Evolutionary conservation across 768 basidiomycete genomes (phyloP), one percentile per base, ranked within the genome.

Genomic region (Termitomyces bulborhizus): DNA sequence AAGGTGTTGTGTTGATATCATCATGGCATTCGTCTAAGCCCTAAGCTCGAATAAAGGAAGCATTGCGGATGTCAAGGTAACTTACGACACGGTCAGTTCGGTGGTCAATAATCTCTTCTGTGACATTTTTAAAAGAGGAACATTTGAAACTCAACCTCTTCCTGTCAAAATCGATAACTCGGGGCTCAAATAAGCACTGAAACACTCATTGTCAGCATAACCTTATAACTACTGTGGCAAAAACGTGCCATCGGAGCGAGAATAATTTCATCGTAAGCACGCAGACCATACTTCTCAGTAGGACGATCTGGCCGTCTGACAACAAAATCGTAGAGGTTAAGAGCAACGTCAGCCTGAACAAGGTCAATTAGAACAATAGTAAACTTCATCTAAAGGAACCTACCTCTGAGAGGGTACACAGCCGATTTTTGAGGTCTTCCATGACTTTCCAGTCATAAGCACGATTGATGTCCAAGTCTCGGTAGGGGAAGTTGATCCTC

Each of bases 231-330:
- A 29, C n/a, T 37, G 34, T 7, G 3, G 13, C n/a, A 39, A 37
- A 44, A 52, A 58, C 31, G 16, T 63, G 94, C 97, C 86, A 96
- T 91, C 2, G 96, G 92, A 0, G 95, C 93, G 32, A 98, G 74
- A 56, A 97, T 95, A 50, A 90, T 86, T 69, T 99, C 97, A 66
- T 98, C 96, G 65, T 97, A 98, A 2, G 91, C 88, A 27, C 93
- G 84, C 43, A 97, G 73, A 27, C 84, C 87, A 66, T 94, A 98
- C 66, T 97, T 97, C 67, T 89, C 82, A 0, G 94, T 87, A 13
- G 84, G 73, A 51, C 82, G 78, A 37, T 83, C 84, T 5, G 93
- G 88, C 51, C 81, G 73, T 37, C 95, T 80, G 13, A 96, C 89
- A 21, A 87, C 81, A 62, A 98, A 94, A 66, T 97, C 93, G 68